A percentile compares a stretch with the other conserved stretches of the same genome.
These are phyloP conservation scores for Oenanthe sinensis DNA, from an alignment of 129 eudicot genomes.

Conservation along the genomic window DNA sequence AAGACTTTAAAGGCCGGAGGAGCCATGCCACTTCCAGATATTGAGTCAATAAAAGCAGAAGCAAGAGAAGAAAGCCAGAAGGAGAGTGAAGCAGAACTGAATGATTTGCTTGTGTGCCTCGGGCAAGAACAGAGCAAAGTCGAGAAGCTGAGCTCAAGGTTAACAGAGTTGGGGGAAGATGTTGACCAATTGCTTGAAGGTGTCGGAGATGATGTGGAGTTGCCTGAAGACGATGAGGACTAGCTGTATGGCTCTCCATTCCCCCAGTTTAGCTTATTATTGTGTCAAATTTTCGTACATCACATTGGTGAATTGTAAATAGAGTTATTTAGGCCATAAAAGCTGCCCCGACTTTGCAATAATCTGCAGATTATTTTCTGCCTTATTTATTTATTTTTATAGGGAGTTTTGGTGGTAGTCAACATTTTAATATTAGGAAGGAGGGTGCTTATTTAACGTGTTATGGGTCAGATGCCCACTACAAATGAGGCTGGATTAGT, in stretches of 20 bases:
- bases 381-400: too few species aligned
- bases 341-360: too few species aligned
- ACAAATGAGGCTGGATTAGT: too few species aligned
- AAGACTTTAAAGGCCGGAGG: constrained; percentile 43
- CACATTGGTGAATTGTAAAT: background rate
- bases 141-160: constrained; percentile 57
- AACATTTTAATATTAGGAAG: too few species aligned
- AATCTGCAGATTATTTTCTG: too few species aligned
- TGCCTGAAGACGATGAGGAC: constrained; percentile 44
- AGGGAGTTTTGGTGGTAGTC: too few species aligned
- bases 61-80: constrained; percentile 83
- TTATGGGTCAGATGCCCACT: too few species aligned
- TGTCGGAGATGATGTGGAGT: constrained; percentile 57
- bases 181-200: constrained; percentile 87
- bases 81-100: constrained; percentile 85
- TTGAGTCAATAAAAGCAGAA: constrained; percentile 64
- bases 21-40: constrained; percentile 25
- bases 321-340: background rate
- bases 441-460: too few species aligned
- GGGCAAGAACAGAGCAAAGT: constrained; percentile 96
- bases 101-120: constrained; percentile 79
- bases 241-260: background rate
- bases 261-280: background rate
- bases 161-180: constrained; percentile 74
- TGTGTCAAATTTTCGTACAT: background rate